phyloP scores from a whole-genome alignment of 345 rosid species.

The Aegle marmelos region DNA sequence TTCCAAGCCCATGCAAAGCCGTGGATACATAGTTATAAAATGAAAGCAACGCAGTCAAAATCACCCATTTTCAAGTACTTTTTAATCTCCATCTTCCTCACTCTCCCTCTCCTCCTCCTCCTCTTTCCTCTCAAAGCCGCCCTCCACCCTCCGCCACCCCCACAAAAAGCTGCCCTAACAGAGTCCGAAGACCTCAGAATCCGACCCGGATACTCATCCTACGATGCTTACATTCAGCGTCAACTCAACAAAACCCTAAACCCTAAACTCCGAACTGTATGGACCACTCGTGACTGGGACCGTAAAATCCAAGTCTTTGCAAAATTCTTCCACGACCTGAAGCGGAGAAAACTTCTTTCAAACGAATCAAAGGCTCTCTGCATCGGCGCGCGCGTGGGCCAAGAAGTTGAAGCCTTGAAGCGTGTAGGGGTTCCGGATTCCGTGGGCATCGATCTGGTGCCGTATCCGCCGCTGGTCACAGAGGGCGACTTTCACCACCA shows the following conservation, averaged over 20 bases:
- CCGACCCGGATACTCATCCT: slow-evolving; percentile 71
- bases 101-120: slow-evolving; percentile 33
- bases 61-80: not conserved
- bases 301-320: slow-evolving; percentile 74
- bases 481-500: slow-evolving; percentile 79
- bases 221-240: slow-evolving; percentile 82
- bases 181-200: slow-evolving; percentile 41
- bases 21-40: too few relatives aligned
- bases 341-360: slow-evolving; percentile 32
- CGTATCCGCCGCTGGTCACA: slow-evolving; percentile 70
- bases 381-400: slow-evolving; percentile 90
- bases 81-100: not conserved
- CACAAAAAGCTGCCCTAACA: not conserved
- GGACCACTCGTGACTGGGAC: slow-evolving; percentile 94
- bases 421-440: slow-evolving; percentile 65
- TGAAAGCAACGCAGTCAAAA: not conserved
- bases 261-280: slow-evolving; percentile 65
- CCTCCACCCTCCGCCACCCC: not conserved
- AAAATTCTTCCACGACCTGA: slow-evolving; percentile 46
- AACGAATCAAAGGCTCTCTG: slow-evolving; percentile 64
- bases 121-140: slow-evolving; percentile 25
- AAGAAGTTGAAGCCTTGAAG: slow-evolving; percentile 80
- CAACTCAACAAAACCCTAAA: slow-evolving; percentile 93
- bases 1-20: too few relatives aligned
- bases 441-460: slow-evolving; percentile 85